A percentile compares a stretch with the other conserved stretches of the same genome.
These are phyloP conservation scores for Piloderma croceum DNA, from an alignment of 768 basidiomycete species.

Conservation along the genomic window DNA sequence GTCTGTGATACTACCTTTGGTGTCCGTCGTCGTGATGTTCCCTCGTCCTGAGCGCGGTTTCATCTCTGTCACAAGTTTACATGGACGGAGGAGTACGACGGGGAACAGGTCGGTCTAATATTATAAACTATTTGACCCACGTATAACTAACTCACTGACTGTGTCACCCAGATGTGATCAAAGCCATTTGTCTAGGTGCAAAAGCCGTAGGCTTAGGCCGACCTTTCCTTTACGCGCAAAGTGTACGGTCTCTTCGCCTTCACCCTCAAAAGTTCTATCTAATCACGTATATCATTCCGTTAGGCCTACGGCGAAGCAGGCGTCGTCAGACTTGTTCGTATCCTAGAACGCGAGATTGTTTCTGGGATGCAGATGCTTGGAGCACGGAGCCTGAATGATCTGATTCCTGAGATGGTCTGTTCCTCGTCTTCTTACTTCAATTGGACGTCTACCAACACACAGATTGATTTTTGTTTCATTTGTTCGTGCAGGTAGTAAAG, in stretches of 20 bases:
- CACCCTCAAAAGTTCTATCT: no score
- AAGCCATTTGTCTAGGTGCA: slow-evolving; percentile 87
- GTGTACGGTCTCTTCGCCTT: slow-evolving; percentile 42
- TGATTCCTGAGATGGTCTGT: slow-evolving; percentile 71
- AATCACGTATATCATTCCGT: no score
- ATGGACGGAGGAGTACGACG: slow-evolving; percentile 77
- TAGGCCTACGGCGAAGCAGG: slow-evolving; percentile 75
- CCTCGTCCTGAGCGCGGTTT: not conserved
- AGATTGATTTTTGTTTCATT: slow-evolving; percentile 1
- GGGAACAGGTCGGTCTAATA: slow-evolving; percentile 56
- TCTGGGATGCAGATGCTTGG: slow-evolving; percentile 75
- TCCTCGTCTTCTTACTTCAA: not conserved
- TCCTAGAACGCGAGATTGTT: slow-evolving; percentile 73
- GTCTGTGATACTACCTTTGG: slow-evolving; percentile 24
- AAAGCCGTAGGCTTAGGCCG: slow-evolving; percentile 82
- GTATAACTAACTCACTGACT: not conserved
- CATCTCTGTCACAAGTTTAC: slow-evolving; percentile 48
- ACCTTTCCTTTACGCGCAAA: slow-evolving; percentile 81
- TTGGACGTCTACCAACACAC: slow-evolving; percentile 4
- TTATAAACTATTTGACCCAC: not conserved
- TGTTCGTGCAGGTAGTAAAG: slow-evolving; percentile 61
- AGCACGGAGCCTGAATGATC: slow-evolving; percentile 54
- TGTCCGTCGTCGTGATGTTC: no score
- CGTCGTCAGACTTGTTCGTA: slow-evolving; percentile 58
- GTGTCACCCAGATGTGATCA: slow-evolving; percentile 59